A percentile compares a stretch with the other conserved stretches of the same genome.
phyloP scores from a whole-genome alignment of 768 basidiomycete species.

The Kwoniella bestiolae region DNA sequence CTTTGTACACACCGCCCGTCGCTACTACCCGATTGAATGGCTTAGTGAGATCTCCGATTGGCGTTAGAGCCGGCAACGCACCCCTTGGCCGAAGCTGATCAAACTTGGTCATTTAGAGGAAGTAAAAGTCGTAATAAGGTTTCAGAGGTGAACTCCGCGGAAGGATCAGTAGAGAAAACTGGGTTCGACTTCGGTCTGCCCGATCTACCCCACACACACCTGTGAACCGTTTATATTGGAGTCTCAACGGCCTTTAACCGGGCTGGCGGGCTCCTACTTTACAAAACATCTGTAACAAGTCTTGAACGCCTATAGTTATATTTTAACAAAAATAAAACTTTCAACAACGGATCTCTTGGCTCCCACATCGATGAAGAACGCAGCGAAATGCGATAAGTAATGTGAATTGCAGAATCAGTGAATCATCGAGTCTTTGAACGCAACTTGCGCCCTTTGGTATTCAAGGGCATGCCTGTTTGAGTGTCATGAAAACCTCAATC shows the following conservation, averaged over 20 bases:
- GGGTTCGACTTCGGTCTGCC: conserved; percentile 63
- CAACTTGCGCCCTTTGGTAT: conserved; percentile 77
- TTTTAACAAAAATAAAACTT: conserved; percentile 59
- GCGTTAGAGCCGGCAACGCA: conserved; percentile 66
- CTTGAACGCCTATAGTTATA: conserved; percentile 49
- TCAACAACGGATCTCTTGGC: conserved; percentile 75
- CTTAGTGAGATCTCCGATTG: conserved; percentile 85
- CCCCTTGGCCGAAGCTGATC: conserved; percentile 65
- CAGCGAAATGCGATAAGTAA: conserved; percentile 80
- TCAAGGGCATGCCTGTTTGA: conserved; percentile 70
- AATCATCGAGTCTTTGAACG: conserved; percentile 62
- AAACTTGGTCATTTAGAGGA: conserved; percentile 84
- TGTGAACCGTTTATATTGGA: conserved; percentile 59
- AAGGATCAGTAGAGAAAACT: conserved; percentile 66
- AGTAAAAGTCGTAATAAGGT: conserved; percentile 75
- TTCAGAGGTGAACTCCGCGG: conserved; percentile 81
- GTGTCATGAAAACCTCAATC: conserved; percentile 62
- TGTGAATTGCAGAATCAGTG: conserved; percentile 74
- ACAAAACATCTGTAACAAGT: conserved; percentile 41
- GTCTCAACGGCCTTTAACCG: conserved; percentile 6
- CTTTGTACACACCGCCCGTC: conserved; percentile 89
- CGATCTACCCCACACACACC: conserved; percentile 59
- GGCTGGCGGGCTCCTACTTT: conserved; percentile 16
- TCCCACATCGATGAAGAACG: conserved; percentile 80
- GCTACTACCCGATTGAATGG: conserved; percentile 89